Evolutionary conservation across 2,329 filamentous ascomycete species (phyloP).

Genomic region (Bipolaris sorokiniana): DNA sequence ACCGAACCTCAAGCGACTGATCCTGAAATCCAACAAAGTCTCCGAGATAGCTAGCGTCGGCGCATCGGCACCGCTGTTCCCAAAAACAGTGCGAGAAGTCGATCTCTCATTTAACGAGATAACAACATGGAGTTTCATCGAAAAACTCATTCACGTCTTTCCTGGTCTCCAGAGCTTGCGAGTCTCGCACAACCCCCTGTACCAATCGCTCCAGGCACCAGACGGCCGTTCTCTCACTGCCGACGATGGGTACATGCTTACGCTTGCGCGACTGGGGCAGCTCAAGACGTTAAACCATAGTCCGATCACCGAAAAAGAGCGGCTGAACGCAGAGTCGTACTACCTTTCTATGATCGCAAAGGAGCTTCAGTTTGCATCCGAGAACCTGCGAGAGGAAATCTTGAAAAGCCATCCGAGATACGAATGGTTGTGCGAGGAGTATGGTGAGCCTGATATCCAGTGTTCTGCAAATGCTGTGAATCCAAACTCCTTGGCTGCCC

Average conservation of each 20-base stretch:
- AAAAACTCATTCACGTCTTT: constrained; percentile 69
- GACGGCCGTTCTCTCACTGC: constrained; percentile 57
- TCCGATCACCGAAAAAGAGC: constrained; percentile 72
- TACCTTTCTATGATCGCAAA: constrained; percentile 85
- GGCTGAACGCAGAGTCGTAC: constrained; percentile 88
- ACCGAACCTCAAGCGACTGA: constrained; percentile 56
- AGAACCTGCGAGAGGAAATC: constrained; percentile 61
- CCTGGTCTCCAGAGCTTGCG: constrained; percentile 78
- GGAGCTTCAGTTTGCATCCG: constrained; percentile 69
- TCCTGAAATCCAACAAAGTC: constrained; percentile 79
- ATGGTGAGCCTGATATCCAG: constrained; percentile 72
- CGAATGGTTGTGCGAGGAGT: constrained; percentile 72
- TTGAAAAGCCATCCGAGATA: constrained; percentile 73
- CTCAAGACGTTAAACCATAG: constrained; percentile 76
- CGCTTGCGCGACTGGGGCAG: constrained; percentile 72
- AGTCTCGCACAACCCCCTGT: constrained; percentile 85
- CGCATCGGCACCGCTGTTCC: constrained; percentile 32
- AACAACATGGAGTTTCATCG: constrained; percentile 73
- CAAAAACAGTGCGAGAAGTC: constrained; percentile 46
- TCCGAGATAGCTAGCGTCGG: constrained; percentile 43
- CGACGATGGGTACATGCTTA: constrained; percentile 89
- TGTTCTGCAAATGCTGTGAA: constrained; percentile 60
- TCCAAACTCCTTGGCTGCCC: constrained; percentile 80
- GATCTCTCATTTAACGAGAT: constrained; percentile 57
- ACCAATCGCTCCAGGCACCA: constrained; percentile 60